Percentiles rank a stretch among this genome's conserved stretches.
Conservation (phyloP, 2,329 filamentous ascomycete species). For the Talaromyces sp. region DNA sequence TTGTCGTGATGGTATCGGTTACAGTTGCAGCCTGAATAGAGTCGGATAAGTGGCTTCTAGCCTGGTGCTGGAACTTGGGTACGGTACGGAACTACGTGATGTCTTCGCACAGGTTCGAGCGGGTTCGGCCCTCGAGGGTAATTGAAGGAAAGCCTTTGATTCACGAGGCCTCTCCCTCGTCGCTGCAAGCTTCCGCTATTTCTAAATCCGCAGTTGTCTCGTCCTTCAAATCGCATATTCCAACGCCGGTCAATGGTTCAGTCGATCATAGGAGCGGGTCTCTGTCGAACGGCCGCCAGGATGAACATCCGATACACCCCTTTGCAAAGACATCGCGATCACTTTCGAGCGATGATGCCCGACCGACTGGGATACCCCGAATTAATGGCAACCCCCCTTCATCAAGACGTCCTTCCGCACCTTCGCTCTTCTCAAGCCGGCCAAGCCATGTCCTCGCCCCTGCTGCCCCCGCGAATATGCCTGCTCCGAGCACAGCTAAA, state of each 20-base stretch:
- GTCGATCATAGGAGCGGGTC: constrained; percentile 23
- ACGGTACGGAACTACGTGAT: constrained; percentile 26
- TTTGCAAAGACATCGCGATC: constrained; percentile 17
- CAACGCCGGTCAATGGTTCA: constrained; percentile 18
- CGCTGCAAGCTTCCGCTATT: constrained; percentile 17
- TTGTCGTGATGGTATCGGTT: constrained; percentile 28
- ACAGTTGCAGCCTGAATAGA: constrained; percentile 17
- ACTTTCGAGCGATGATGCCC: constrained; percentile 19
- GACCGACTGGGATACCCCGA: constrained; percentile 26
- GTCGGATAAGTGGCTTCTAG: constrained; percentile 21
- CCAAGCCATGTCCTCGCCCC: background rate
- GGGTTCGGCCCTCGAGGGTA: constrained; percentile 25
- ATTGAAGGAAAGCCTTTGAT: constrained; percentile 20
- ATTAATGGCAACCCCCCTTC: constrained; percentile 20
- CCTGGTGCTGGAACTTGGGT: constrained; percentile 22
- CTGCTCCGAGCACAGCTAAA: constrained; percentile 11
- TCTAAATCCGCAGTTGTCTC: constrained; percentile 15
- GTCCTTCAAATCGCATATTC: constrained; percentile 23
- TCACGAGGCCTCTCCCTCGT: constrained; percentile 21
- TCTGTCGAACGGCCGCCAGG: constrained; percentile 23
- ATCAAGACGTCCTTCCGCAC: constrained; percentile 8
- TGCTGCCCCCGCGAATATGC: background rate
- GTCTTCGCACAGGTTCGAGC: constrained; percentile 31
- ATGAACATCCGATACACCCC: constrained; percentile 14
- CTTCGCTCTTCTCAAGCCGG: constrained; percentile 3